Percentiles rank a stretch among this genome's conserved stretches.
Conservation (phyloP, 805 yeast genomes). For the Vanderwaltozyma yarrowii region DNA sequence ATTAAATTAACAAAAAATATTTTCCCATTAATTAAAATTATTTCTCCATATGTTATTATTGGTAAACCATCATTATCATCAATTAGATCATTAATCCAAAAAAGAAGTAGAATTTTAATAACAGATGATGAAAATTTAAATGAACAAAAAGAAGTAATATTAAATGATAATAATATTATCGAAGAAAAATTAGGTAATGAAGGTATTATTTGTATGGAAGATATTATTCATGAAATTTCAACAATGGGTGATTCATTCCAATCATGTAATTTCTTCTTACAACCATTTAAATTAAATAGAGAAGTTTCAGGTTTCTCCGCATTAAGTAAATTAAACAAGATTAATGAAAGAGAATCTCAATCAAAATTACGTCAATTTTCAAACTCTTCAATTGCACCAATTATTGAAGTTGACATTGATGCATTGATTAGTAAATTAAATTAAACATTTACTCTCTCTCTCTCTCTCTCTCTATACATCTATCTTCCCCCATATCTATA, state of each 20-base stretch:
- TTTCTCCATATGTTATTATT: constrained; percentile 62
- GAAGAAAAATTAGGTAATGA: constrained; percentile 62
- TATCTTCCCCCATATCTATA: not conserved
- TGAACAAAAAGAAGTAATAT: constrained; percentile 34
- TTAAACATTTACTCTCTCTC: not conserved
- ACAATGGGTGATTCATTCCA: constrained; percentile 57
- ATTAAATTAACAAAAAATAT: constrained; percentile 51
- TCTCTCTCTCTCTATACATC: no score
- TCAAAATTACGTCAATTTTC: constrained; percentile 36
- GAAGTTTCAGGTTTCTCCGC: constrained; percentile 73
- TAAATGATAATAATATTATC: constrained; percentile 65
- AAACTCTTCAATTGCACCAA: constrained; percentile 54
- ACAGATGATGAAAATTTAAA: constrained; percentile 21
- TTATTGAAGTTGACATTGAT: constrained; percentile 67
- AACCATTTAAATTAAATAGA: constrained; percentile 58
- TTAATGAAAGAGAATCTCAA: constrained; percentile 45
- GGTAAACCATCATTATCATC: constrained; percentile 69
- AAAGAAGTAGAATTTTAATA: constrained; percentile 53
- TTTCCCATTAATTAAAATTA: constrained; percentile 52
- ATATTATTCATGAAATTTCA: constrained; percentile 60
- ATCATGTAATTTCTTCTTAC: constrained; percentile 47
- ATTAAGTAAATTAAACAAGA: constrained; percentile 53
- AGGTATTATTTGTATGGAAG: constrained; percentile 73
- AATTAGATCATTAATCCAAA: constrained; percentile 63
- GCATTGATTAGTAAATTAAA: constrained; percentile 56